A percentile compares a stretch with the other conserved stretches of the same genome.
phyloP scores from a whole-genome alignment of 2,329 filamentous ascomycete species.

The Huntiella bhutanensis region DNA sequence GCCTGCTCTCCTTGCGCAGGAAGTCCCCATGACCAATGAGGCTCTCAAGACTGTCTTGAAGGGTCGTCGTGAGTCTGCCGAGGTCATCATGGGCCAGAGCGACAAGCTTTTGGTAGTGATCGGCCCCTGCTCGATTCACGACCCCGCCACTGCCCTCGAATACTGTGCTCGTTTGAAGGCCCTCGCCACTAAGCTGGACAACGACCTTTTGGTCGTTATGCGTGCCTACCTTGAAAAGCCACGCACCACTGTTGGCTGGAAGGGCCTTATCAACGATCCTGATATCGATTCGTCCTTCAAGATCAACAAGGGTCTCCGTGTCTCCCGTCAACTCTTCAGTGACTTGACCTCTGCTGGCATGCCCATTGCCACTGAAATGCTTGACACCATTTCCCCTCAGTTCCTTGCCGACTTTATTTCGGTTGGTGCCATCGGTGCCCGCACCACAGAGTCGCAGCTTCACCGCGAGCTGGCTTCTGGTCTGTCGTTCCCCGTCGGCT shows the following conservation, averaged over 20 bases:
- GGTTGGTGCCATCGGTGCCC: conserved; percentile 83
- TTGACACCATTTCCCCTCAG: conserved; percentile 96
- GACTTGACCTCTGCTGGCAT: conserved; percentile 75
- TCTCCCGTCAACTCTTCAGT: conserved; percentile 83
- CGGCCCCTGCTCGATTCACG: conserved; percentile 93
- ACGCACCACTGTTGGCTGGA: conserved; percentile 95
- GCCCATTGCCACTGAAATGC: conserved; percentile 94
- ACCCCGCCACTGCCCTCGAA: conserved; percentile 71
- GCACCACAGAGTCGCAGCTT: conserved; percentile 90
- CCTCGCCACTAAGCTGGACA: conserved; percentile 58
- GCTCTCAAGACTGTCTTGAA: conserved; percentile 42
- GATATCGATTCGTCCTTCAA: conserved; percentile 94
- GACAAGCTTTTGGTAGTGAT: conserved; percentile 63
- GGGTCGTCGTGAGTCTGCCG: conserved; percentile 43
- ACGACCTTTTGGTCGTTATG: conserved; percentile 87
- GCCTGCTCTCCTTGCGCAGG: conserved; percentile 85
- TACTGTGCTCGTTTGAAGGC: conserved; percentile 66
- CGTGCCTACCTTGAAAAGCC: conserved; percentile 98
- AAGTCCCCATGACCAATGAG: conserved; percentile 46
- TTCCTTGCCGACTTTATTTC: conserved; percentile 93
- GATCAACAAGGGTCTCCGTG: conserved; percentile 94
- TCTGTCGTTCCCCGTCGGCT: conserved; percentile 91
- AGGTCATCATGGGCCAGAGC: conserved; percentile 44
- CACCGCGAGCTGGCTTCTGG: conserved; percentile 92
- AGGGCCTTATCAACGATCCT: conserved; percentile 96